Evolutionary conservation across 2,329 filamentous ascomycete genomes (phyloP), one percentile per base, ranked within the genome.

Genomic region (Fusarium neocosmosporiellum): DNA sequence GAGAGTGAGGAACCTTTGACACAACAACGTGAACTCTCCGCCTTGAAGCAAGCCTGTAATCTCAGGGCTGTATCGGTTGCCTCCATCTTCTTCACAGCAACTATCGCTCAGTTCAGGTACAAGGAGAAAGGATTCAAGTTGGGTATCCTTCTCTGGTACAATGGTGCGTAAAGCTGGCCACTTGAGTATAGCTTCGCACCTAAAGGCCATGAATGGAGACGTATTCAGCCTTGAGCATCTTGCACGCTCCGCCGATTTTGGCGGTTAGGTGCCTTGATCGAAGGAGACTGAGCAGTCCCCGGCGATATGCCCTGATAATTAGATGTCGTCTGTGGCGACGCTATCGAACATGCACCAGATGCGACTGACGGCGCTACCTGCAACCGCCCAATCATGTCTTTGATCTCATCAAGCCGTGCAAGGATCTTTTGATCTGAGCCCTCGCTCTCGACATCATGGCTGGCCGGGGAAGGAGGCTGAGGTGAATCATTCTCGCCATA

Each of bases 1-100:
- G 33, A 69, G 58, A 16, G 62, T 54, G 1, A 77, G 61, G 50
- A 78, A 78, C 2, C 39, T 59, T 13, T 22, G 46, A 31, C 67
- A 70, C 7, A 60, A 6, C 5, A 29, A 36, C 8, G 57, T 50
- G 36, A 67, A 22, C 7, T 33, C 36, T 6, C 36, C 43, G 11
- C 61, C 37, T 14, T 60, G 48, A n/a, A 48, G 43, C 2, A 34
- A 39, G 43, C 43, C 58, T 7, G 50, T 29, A 4, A 29, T 2
- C 10, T 33, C 53, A 7, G 8, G 18, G 8, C 37, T 39, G n/a
- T 22, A 7, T 10, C n/a, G 24, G 13, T n/a, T 53, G 5, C 1
- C 39, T 8, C 20, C 31, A 36, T 4, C 5, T 11, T 24, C 9
- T 65, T 10, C 54, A 37, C 14, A 46, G 10, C 5, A 39, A 43